Evolutionary conservation across 495 filamentous ascomycete species (phyloP).

Genomic region (Delitschia confertaspora): DNA sequence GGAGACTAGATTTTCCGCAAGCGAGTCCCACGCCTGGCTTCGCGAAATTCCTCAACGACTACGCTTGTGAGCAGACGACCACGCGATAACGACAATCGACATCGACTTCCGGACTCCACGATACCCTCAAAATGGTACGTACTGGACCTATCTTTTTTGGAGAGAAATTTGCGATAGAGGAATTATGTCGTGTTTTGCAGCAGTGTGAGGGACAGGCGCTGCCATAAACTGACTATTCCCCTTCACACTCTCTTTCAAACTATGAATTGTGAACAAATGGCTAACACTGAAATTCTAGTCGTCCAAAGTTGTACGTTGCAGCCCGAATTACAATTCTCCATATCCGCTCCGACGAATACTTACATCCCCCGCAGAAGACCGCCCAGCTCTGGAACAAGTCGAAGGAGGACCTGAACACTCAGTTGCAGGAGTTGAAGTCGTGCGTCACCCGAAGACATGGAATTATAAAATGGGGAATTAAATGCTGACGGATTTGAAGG

Average conservation of each 20-base stretch:
- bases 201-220: not conserved
- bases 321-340: not conserved
- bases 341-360: slow-evolving; percentile 10
- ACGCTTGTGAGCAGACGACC: slow-evolving; percentile 11
- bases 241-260: not conserved
- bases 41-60: not conserved
- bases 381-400: slow-evolving; percentile 94
- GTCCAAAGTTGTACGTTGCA: slow-evolving; percentile 22
- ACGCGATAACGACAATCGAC: slow-evolving; percentile 17
- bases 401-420: slow-evolving; percentile 93
- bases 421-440: slow-evolving; percentile 58
- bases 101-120: slow-evolving; percentile 4
- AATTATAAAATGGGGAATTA: not conserved
- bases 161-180: not conserved
- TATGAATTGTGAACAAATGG: not conserved
- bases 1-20: slow-evolving; percentile 4
- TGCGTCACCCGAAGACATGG: slow-evolving; percentile 3
- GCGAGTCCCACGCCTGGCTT: slow-evolving; percentile 8
- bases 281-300: slow-evolving; percentile 15
- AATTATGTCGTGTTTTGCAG: not conserved
- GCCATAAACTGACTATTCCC: not conserved
- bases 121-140: slow-evolving; percentile 22
- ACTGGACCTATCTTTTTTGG: no score
- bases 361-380: slow-evolving; percentile 66
- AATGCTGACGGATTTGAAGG: slow-evolving; percentile 57